These are phyloP conservation scores for Dictyostelium intermedium DNA, from an alignment of 78 protist genomes.

Conservation along the genomic window DNA sequence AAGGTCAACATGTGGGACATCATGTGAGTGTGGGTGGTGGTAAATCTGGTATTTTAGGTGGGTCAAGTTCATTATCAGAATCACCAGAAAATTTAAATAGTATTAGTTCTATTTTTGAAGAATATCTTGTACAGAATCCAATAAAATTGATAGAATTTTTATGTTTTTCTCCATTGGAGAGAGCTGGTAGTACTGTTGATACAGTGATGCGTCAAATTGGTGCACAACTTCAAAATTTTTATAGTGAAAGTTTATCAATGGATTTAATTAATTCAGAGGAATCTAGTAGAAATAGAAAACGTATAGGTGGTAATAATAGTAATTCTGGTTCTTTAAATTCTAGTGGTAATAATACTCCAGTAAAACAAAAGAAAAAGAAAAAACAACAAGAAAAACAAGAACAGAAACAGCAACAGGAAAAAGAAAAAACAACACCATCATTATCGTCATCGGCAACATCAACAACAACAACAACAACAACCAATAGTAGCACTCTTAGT, in stretches of 20 bases:
- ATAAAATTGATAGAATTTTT: slow-evolving; percentile 48
- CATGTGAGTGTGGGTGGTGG: neutral
- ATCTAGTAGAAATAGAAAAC: slow-evolving; percentile 25
- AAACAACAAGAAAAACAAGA: neutral
- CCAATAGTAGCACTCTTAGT: neutral
- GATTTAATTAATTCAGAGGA: slow-evolving; percentile 40
- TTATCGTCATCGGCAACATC: neutral
- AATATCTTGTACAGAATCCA: slow-evolving; percentile 29
- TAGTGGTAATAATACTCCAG: neutral
- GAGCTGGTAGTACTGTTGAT: slow-evolving; percentile 61
- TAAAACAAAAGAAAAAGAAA: slow-evolving; percentile 29
- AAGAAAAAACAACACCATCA: neutral
- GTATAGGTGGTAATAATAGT: neutral
- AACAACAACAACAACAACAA: neutral
- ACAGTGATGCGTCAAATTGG: slow-evolving; percentile 25
- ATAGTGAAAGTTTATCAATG: slow-evolving; percentile 23
- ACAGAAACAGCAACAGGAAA: neutral
- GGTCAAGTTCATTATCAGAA: slow-evolving; percentile 11
- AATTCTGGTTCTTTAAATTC: neutral
- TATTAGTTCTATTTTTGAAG: slow-evolving; percentile 17
- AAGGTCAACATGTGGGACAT: neutral
- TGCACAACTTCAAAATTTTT: slow-evolving; percentile 24
- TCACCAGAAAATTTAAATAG: slow-evolving; percentile 25
- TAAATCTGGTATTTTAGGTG: neutral
- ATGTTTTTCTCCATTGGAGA: slow-evolving; percentile 61